Evolutionary conservation across 2,329 filamentous ascomycete species (phyloP).

Genomic region (Penicillium sp.): DNA sequence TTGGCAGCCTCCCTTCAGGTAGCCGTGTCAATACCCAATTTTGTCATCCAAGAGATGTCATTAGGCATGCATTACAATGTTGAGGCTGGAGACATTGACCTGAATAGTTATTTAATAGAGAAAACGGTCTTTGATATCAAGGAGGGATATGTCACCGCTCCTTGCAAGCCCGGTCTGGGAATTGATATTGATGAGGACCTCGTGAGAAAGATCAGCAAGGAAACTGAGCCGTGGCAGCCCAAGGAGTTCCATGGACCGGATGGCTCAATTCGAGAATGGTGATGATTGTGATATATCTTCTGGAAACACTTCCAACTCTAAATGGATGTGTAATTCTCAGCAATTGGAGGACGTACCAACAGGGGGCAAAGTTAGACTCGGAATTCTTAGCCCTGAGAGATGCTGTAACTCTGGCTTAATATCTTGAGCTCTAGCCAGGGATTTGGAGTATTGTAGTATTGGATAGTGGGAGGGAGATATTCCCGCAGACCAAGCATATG

Average conservation of each 20-base stretch:
- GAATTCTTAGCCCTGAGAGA: neutral
- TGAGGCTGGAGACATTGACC: constrained; percentile 60
- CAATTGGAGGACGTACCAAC: no score
- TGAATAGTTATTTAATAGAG: constrained; percentile 66
- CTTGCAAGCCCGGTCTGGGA: constrained; percentile 62
- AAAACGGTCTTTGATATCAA: constrained; percentile 64
- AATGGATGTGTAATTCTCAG: no score
- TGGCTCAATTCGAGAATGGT: constrained; percentile 69
- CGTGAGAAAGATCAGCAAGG: constrained; percentile 59
- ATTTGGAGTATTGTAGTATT: neutral
- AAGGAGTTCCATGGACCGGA: constrained; percentile 68
- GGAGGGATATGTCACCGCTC: constrained; percentile 63
- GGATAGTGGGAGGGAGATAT: neutral
- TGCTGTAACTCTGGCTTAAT: neutral
- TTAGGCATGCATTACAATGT: constrained; percentile 76
- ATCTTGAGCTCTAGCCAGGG: no score
- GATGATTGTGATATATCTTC: constrained; percentile 10
- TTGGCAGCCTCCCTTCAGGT: constrained; percentile 70
- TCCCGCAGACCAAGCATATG: neutral
- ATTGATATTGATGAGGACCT: constrained; percentile 71
- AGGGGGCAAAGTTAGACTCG: neutral
- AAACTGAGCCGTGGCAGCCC: constrained; percentile 63
- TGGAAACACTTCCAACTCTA: neutral
- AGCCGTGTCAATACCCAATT: constrained; percentile 62
- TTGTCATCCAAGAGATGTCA: constrained; percentile 75